These are phyloP conservation scores for Apophysomyces elegans DNA, from an alignment of 371 early-diverging fungal genomes.

Conservation along the genomic window DNA sequence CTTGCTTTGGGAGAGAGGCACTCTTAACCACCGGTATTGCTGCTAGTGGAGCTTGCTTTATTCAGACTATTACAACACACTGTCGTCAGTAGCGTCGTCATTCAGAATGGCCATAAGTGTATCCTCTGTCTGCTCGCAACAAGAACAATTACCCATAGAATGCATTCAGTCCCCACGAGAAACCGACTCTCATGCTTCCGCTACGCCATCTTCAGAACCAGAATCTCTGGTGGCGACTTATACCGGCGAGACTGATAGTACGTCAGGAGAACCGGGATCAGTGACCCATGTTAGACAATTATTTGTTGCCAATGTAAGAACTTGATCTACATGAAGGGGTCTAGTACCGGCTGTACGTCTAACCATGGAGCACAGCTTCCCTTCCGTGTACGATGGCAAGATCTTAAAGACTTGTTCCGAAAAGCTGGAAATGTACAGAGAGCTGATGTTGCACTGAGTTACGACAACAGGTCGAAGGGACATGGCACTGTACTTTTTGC, in stretches of 20 bases:
- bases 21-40: background rate
- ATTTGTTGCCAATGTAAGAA: conserved; percentile 30
- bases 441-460: conserved; percentile 73
- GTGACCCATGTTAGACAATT: conserved; percentile 30
- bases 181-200: conserved; percentile 6
- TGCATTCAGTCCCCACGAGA: background rate
- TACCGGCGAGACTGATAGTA: background rate
- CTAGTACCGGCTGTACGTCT: background rate
- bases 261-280: conserved; percentile 5
- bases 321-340: background rate
- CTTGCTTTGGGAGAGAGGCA: background rate
- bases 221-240: background rate
- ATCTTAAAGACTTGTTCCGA: conserved; percentile 82
- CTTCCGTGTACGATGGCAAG: conserved; percentile 79
- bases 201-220: conserved; percentile 8
- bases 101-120: conserved; percentile 56
- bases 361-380: conserved; percentile 60
- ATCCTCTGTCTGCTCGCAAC: conserved; percentile 9
- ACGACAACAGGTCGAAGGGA: conserved; percentile 71
- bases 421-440: conserved; percentile 74
- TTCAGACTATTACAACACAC: background rate
- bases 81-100: conserved; percentile 31
- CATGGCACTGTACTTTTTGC: conserved; percentile 78
- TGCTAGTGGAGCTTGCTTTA: conserved; percentile 2
- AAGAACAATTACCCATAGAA: conserved; percentile 11